Conservation (phyloP, 2,329 filamentous ascomycete species). For the Phialocephala sp. region DNA sequence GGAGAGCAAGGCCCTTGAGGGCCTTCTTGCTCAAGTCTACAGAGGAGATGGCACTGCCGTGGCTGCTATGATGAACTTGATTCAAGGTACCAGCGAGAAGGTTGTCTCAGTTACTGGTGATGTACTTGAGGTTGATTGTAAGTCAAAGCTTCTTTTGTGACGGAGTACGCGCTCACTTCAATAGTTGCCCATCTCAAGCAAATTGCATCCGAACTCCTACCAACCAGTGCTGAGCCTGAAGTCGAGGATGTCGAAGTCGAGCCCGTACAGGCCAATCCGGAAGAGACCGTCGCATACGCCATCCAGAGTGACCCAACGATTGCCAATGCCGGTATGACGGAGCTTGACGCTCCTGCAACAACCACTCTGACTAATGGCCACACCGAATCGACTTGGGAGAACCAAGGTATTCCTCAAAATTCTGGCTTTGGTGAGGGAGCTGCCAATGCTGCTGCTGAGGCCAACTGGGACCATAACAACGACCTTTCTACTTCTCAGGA, state of each 20-base stretch:
- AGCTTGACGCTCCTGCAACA: constrained; percentile 60
- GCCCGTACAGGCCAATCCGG: constrained; percentile 39
- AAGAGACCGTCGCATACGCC: constrained; percentile 45
- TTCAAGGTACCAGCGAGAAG: constrained; percentile 71
- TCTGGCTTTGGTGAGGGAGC: constrained; percentile 57
- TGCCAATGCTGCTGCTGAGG: constrained; percentile 66
- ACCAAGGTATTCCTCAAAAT: constrained; percentile 53
- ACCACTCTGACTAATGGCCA: constrained; percentile 51
- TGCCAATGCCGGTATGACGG: constrained; percentile 69
- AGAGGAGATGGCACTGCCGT: constrained; percentile 78
- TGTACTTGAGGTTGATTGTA: constrained; percentile 73
- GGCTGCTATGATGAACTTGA: constrained; percentile 76
- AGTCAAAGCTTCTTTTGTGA: constrained; percentile 41
- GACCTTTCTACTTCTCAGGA: constrained; percentile 44
- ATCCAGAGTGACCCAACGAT: constrained; percentile 68
- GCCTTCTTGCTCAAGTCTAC: constrained; percentile 79
- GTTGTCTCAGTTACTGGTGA: constrained; percentile 70
- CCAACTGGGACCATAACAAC: constrained; percentile 63
- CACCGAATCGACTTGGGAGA: constrained; percentile 45
- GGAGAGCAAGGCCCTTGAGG: constrained; percentile 82
- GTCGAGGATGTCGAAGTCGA: constrained; percentile 37
- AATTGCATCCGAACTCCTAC: constrained; percentile 58
- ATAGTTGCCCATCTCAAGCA: constrained; percentile 65
- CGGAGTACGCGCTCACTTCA: constrained; percentile 32
- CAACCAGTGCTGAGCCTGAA: constrained; percentile 40